Evolutionary conservation across 2,329 filamentous ascomycete species (phyloP), one percentile per base, ranked within the genome.

Genomic region (Ceratocystis variospora): DNA sequence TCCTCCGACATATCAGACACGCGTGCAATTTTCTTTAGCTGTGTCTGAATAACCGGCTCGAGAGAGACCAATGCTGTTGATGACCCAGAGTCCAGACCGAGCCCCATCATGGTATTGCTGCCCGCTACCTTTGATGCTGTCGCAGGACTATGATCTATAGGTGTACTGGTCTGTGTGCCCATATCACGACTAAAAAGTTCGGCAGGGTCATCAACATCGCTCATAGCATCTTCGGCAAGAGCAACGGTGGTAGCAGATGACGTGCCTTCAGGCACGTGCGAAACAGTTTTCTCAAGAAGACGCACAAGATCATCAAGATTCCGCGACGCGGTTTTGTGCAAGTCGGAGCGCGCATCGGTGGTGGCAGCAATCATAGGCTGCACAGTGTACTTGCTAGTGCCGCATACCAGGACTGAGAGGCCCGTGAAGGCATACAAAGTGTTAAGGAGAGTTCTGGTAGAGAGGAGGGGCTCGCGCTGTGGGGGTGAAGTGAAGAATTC

Each of bases 181-280:
- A 90, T 82, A 72, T 94, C 89, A 59, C 88, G 84, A 74, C 92
- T 88, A 75, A 90, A 94, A 69, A 92, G 82, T 74, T 93, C 89
- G 0, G 87, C 85, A 0, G 89, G 89, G 71, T 87, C 85, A 68
- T 82, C 81, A 67, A 77, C 79, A 31, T 79, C 80, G 71, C 77
- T 80, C n/a, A 74, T 74, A 55, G 73, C 71, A 68, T 77, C 77
- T 41, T 73, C 73, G 65, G 72, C 71, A 53, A 70, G 69, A 17
- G 67, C 46, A 64, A 61, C n/a, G 10, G 53, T n/a, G 5, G 22
- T 8, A 33, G 25, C 19, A 15, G 41, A 15, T n/a, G 45, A 17
- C 41, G 7, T 25, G 28, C 44, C 69, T 66, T 31, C 69, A 4
- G 87, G 86, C 1, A 88, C 77, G 59, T 82, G 80, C 33, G 86